Evolutionary conservation across 371 early-diverging fungal genomes (phyloP).

Genomic region (Mucor racemosus): DNA sequence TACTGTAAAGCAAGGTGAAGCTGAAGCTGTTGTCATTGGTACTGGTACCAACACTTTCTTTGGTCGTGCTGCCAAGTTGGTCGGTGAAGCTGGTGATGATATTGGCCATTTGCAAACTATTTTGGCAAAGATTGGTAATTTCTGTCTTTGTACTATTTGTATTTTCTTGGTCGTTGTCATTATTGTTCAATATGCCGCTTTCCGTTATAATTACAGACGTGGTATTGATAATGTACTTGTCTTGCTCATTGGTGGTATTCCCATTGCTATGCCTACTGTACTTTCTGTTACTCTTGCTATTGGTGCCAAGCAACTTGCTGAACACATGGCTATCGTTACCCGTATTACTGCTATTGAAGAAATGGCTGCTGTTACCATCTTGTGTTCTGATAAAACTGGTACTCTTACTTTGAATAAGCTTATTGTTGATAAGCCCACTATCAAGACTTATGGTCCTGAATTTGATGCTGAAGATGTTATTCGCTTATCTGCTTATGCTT

Average conservation of each 20-base stretch:
- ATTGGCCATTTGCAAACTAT: constrained; percentile 89
- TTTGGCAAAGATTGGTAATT: constrained; percentile 91
- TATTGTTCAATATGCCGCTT: constrained; percentile 80
- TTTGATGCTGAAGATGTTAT: constrained; percentile 62
- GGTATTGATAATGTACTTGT: constrained; percentile 75
- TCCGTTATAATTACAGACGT: constrained; percentile 70
- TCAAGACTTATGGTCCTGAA: constrained; percentile 63
- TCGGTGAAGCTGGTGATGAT: constrained; percentile 79
- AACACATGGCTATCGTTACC: constrained; percentile 90
- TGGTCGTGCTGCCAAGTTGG: constrained; percentile 86
- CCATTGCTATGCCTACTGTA: constrained; percentile 81
- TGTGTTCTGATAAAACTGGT: constrained; percentile 97
- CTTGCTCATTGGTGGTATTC: constrained; percentile 81
- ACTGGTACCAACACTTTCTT: constrained; percentile 89
- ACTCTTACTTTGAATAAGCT: constrained; percentile 94
- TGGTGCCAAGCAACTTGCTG: constrained; percentile 91
- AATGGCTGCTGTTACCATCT: constrained; percentile 90
- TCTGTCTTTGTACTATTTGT: constrained; percentile 71
- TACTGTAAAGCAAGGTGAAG: constrained; percentile 93
- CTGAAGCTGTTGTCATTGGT: constrained; percentile 82
- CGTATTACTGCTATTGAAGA: constrained; percentile 89
- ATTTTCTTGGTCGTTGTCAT: constrained; percentile 78
- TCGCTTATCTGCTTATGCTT: constrained; percentile 67
- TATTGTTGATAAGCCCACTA: constrained; percentile 67
- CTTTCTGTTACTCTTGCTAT: constrained; percentile 94